Base-by-base conservation (phyloP, 331 rosid genomes). In the Cydonia oblonga region DNA sequence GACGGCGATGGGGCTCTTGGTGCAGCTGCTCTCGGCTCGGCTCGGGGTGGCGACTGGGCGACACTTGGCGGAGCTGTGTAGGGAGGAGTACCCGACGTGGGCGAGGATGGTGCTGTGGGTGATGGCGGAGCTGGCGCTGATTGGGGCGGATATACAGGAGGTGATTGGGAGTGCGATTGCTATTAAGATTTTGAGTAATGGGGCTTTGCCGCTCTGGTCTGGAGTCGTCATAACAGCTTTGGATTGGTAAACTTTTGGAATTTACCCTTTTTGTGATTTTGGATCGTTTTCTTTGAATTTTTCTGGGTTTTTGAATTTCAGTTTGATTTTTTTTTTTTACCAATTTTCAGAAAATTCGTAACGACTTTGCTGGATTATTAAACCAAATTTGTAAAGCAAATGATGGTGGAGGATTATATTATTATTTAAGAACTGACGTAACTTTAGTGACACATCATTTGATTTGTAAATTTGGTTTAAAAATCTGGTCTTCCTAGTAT, bases 121-220 rank as follows among this genome's bases (percentile, higher is more conserved):
- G 38, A 95, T 95, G 98, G 91, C 97, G 3, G 98, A 95, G 84
- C 32, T 95, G 1, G 98, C 98, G 68, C 75, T 95, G 15, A 88
- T 95, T 76, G 98, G 98, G 26, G 81, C 98, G 53, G 97, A 95
- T 68, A 95, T 95, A 8, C 98, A 95, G 81, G 98, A 95, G 79
- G 97, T 95, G 72, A 95, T 95, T 66, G 97, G 98, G 4, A 95
- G 97, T 62, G 96, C 98, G 42, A 95, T 95, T 69, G 98, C 98
- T 44, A 87, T 95, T 64, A 91, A 84, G 80, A 85, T 95, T 84
- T 65, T 95, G 23, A 89, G 90, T 73, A 89, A 89, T 77, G 96
- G 91, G 9, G 12, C 65, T 53, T 79, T 95, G 58, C 98, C 98
- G 6, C 96, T 95, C 29, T 95, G 98, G 98, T 81, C 90, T 20